Conservation (phyloP, 2,329 filamentous ascomycete species). For the Sclerotinia sclerotiorum region DNA sequence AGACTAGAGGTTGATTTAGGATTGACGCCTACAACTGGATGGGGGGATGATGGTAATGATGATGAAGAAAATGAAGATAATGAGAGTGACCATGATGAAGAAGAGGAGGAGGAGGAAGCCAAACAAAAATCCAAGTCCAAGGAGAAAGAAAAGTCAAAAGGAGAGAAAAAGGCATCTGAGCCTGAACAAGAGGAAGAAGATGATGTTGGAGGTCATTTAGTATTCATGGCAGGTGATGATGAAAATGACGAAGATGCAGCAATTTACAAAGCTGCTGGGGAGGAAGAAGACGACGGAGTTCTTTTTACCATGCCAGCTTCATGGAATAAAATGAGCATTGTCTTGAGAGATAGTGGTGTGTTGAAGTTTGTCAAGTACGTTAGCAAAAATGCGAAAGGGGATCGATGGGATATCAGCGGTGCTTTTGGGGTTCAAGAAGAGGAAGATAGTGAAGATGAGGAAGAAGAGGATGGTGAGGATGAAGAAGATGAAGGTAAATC, state of each 20-base stretch:
- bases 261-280: conserved; percentile 71
- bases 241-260: conserved; percentile 74
- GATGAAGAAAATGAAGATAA: conserved; percentile 48
- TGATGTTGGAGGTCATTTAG: conserved; percentile 73
- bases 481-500: conserved; percentile 41
- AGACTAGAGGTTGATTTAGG: conserved; percentile 85
- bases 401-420: conserved; percentile 88
- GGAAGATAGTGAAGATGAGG: conserved; percentile 43
- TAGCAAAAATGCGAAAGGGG: conserved; percentile 75
- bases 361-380: conserved; percentile 97
- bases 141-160: conserved; percentile 11
- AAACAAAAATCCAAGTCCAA: conserved; percentile 27
- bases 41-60: conserved; percentile 70
- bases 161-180: conserved; percentile 18
- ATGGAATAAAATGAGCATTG: conserved; percentile 92
- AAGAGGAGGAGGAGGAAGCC: conserved; percentile 35
- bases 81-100: conserved; percentile 39
- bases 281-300: conserved; percentile 72
- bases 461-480: conserved; percentile 51
- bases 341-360: conserved; percentile 80
- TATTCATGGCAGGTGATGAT: conserved; percentile 91
- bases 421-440: conserved; percentile 69
- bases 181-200: conserved; percentile 44
- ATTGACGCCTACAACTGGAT: conserved; percentile 80
- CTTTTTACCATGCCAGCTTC: conserved; percentile 66